A percentile compares a stretch with the other conserved stretches of the same genome.
These are phyloP conservation scores for Epichloe uncinata DNA, from an alignment of 2,329 filamentous ascomycete genomes.

Conservation along the genomic window DNA sequence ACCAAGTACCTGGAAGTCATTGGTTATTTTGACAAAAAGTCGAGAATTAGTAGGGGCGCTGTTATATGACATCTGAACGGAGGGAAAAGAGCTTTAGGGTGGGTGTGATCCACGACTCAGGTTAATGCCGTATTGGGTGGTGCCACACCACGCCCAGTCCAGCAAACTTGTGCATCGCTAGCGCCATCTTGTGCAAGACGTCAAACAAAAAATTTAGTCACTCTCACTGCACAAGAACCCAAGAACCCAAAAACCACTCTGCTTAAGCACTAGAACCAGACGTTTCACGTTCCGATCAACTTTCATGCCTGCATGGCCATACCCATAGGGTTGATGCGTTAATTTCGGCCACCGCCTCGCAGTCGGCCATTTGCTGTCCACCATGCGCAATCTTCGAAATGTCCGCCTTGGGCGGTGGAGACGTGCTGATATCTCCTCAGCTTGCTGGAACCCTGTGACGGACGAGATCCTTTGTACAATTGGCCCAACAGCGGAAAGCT, in stretches of 20 bases:
- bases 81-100: too few species aligned
- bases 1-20: too few species aligned
- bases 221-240: not conserved
- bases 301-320: not conserved
- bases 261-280: not conserved
- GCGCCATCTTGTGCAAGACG: constrained; percentile 8
- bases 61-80: too few species aligned
- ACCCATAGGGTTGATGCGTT: constrained; percentile 1
- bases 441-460: constrained; percentile 72
- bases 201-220: constrained; percentile 7
- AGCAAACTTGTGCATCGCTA: constrained; percentile 5
- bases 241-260: not conserved
- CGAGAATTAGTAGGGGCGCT: too few species aligned
- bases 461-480: constrained; percentile 72
- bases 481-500: constrained; percentile 59
- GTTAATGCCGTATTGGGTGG: not conserved
- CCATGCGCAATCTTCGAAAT: constrained; percentile 81
- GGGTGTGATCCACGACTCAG: too few species aligned
- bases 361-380: constrained; percentile 1
- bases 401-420: constrained; percentile 57
- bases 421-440: constrained; percentile 52
- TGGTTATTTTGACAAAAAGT: too few species aligned
- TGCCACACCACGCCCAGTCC: not conserved
- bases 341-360: not conserved
- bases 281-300: too few species aligned